These are phyloP conservation scores for Phytophthora megakarya DNA, from an alignment of 352 stramenopile genomes.

Conservation along the genomic window DNA sequence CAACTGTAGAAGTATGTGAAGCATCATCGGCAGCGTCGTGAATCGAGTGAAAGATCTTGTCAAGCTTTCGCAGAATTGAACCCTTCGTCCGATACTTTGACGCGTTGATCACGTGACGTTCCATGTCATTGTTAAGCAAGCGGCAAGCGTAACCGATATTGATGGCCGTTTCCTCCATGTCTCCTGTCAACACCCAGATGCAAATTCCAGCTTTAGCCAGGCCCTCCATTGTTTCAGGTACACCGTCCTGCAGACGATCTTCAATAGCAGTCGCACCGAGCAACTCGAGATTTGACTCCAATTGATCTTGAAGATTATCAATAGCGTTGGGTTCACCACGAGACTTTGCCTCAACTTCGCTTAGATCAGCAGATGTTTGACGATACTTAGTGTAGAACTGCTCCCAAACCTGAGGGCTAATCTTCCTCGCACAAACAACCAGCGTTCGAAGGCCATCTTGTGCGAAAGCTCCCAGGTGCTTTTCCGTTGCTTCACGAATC, in stretches of 20 bases:
- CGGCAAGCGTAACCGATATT: slow-evolving; percentile 90
- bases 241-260: slow-evolving; percentile 82
- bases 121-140: slow-evolving; percentile 94
- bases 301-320: slow-evolving; percentile 69
- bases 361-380: slow-evolving; percentile 56
- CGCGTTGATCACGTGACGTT: slow-evolving; percentile 85
- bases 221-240: slow-evolving; percentile 81
- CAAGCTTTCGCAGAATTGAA: slow-evolving; percentile 66
- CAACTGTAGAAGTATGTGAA: slow-evolving; percentile 24
- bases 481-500: slow-evolving; percentile 52
- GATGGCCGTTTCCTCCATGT: slow-evolving; percentile 91
- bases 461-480: slow-evolving; percentile 84
- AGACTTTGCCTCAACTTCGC: slow-evolving; percentile 74
- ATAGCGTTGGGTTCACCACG: slow-evolving; percentile 67
- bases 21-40: slow-evolving; percentile 37
- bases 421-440: slow-evolving; percentile 73
- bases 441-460: slow-evolving; percentile 89
- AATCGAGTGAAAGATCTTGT: slow-evolving; percentile 82
- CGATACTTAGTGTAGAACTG: slow-evolving; percentile 75
- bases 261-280: slow-evolving; percentile 88
- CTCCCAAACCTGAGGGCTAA: slow-evolving; percentile 66
- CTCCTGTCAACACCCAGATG: slow-evolving; percentile 89
- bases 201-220: slow-evolving; percentile 78
- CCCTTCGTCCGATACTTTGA: slow-evolving; percentile 71
- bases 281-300: slow-evolving; percentile 80